Evolutionary conservation across 768 basidiomycete species (phyloP).

Genomic region (Kwoniella dendrophila): DNA sequence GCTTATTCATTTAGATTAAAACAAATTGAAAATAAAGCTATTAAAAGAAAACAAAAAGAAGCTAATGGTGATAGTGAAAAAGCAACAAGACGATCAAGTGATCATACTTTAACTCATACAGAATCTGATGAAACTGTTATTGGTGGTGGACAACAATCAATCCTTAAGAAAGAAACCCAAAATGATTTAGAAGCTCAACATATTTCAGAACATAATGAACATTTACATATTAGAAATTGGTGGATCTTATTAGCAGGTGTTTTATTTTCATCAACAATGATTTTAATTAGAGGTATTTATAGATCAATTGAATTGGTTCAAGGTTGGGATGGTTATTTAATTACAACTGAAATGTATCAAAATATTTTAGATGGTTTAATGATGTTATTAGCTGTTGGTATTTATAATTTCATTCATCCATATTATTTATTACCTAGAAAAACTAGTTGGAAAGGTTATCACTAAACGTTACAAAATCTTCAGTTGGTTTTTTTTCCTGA

Average conservation of each 20-base stretch:
- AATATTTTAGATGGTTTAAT: slow-evolving; percentile 39
- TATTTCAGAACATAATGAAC: slow-evolving; percentile 4
- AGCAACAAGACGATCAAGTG: not conserved
- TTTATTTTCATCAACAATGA: slow-evolving; percentile 31
- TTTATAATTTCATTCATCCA: slow-evolving; percentile 48
- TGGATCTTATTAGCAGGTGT: slow-evolving; percentile 37
- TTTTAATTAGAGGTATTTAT: slow-evolving; percentile 39
- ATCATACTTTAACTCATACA: slow-evolving; percentile 9
- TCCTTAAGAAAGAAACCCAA: not conserved
- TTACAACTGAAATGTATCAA: slow-evolving; percentile 31
- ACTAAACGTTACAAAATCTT: too few relatives aligned
- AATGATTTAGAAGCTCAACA: slow-evolving; percentile 15
- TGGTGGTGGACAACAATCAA: not conserved
- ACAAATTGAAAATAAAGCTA: slow-evolving; percentile 9
- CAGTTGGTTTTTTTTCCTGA: too few relatives aligned
- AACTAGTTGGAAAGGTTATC: slow-evolving; percentile 33
- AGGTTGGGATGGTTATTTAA: slow-evolving; percentile 28
- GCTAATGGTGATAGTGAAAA: not conserved
- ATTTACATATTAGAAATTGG: slow-evolving; percentile 25
- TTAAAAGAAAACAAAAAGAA: slow-evolving; percentile 8
- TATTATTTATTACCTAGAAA: slow-evolving; percentile 32
- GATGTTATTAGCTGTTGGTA: slow-evolving; percentile 46
- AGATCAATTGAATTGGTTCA: slow-evolving; percentile 40
- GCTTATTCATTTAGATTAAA: slow-evolving; percentile 34
- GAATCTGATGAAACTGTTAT: slow-evolving; percentile 8